A percentile compares a stretch with the other conserved stretches of the same genome.
phyloP scores from a whole-genome alignment of 257 asterid genomes.

The Apocynum venetum region DNA sequence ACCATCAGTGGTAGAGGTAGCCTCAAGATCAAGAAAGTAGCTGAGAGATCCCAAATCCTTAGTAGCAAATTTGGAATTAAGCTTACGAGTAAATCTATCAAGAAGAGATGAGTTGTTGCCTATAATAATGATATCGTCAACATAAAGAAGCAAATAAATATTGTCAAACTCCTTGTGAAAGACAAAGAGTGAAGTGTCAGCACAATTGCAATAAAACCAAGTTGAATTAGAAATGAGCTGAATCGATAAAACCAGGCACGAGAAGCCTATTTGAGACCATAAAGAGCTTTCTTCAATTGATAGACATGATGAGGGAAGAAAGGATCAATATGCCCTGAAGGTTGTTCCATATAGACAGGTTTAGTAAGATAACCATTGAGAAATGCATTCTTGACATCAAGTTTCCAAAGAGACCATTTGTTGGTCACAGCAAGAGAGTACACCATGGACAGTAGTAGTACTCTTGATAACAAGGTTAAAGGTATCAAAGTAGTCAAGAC shows the following conservation, averaged over 20 bases:
- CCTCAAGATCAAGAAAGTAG: slow-evolving; percentile 2
- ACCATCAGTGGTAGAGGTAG: background rate
- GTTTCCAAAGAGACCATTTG: background rate
- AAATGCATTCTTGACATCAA: background rate
- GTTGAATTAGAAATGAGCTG: background rate
- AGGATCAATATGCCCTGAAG: background rate
- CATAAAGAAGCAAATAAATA: background rate
- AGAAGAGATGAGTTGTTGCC: background rate
- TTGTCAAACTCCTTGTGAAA: background rate
- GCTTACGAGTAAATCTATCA: background rate
- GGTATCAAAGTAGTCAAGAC: background rate
- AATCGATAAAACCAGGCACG: background rate
- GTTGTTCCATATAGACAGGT: background rate
- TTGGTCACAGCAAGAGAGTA: background rate
- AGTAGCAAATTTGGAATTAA: background rate
- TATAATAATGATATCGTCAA: background rate
- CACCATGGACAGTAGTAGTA: background rate
- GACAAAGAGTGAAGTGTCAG: background rate
- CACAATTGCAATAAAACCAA: background rate
- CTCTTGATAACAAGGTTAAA: background rate
- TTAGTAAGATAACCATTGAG: background rate
- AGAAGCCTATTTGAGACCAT: background rate
- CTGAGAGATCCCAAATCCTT: background rate
- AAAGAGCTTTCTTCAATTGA: background rate
- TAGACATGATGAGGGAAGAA: background rate